Base-by-base conservation (phyloP, 2,329 filamentous ascomycete genomes). In the Blastomyces silverae region DNA sequence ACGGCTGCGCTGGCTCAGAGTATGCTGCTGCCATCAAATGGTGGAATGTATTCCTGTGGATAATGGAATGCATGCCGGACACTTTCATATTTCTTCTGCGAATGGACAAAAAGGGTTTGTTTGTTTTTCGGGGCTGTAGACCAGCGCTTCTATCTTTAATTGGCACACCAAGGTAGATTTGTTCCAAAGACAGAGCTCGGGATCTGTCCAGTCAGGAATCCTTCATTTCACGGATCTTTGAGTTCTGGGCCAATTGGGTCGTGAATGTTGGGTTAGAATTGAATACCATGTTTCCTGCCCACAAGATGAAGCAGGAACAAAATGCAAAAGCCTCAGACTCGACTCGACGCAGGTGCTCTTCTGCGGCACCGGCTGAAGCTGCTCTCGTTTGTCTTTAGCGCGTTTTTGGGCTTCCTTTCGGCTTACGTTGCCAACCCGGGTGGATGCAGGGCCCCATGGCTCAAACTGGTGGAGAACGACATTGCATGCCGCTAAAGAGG, bases 401-500 rank as follows among this genome's bases (percentile, higher is more conserved):
- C 22, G 13, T 5, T 44, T n/a, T 37, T 4, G 34, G 42, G 22
- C 25, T 44, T 6, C 4, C 17, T 34, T 20, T 48, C 37, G 42
- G 42, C 13, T 46, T 34, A 61, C 44, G 58, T 46, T 61, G 58
- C 58, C 58, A 31, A n/a, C n/a, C 39, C 15, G 11, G 20, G 20
- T 31, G 44, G n/a, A 20, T 31, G 25, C 1, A 48, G 44, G 13
- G 42, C 7, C 58, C 58, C 31, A 52, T 52, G 22, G 22, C 58
- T 62, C 61, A 62, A 62, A 62, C 46, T 28, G 34, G 61, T 55
- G 61, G 61, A 55, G 61, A 62, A 52, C 31, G 28, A 61, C 58
- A 28, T 20, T 61, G 58, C 42, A 61, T 48, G 48, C 48, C 72
- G 67, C 73, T 75, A 75, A 69, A 63, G 68, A 70, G 60, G 68